Base-by-base conservation (phyloP, 352 stramenopile genomes). In the Plasmopara muralis region DNA sequence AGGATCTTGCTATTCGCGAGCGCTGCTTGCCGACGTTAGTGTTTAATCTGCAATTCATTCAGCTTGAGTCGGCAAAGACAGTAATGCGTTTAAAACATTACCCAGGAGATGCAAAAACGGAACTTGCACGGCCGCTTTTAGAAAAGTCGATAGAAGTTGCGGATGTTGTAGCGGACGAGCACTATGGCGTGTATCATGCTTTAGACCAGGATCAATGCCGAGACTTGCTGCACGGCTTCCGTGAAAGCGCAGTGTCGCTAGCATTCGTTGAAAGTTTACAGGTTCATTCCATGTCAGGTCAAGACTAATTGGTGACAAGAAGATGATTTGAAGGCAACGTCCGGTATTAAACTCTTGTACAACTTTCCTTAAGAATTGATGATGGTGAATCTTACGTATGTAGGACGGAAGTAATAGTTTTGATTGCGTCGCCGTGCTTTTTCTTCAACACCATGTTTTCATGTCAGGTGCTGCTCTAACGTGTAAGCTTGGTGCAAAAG, bases 61-160 rank as follows among this genome's bases (percentile, higher is more conserved):
- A 87, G 50, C 64, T 88, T 12, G 77, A 93, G 57, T 89, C 83
- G 6, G 75, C 81, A 16, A 83, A 85, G 46, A 69, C 68, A 0
- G 69, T 93, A 34, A 65, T 87, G 64, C 68, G 75, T n/a, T 57
- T 93, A n/a, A 68, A 62, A 38, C 74, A 77, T 54, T 93, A 87
- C 37, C 80, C 77, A 7, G 53, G 70, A 29, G 51, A 72, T 10
- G 66, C 76, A 25, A 84, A 86, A 55, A 47, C 66, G 8, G 62
- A 87, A 29, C 64, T 91, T 25, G 74, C 76, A 15, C 68, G 57
- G 14, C 68, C 80, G 29, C 54, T 90, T 37, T 58, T 89, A 20
- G 74, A 83, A 35, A 87, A 93, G 40, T 85, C 77, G 10, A 67
- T 93, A 9, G 61, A 89, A 38, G 75, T 93, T 7, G 79, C 80